Evolutionary conservation across 2,329 filamentous ascomycete genomes (phyloP).

Genomic region (Ophiocordyceps australis): DNA sequence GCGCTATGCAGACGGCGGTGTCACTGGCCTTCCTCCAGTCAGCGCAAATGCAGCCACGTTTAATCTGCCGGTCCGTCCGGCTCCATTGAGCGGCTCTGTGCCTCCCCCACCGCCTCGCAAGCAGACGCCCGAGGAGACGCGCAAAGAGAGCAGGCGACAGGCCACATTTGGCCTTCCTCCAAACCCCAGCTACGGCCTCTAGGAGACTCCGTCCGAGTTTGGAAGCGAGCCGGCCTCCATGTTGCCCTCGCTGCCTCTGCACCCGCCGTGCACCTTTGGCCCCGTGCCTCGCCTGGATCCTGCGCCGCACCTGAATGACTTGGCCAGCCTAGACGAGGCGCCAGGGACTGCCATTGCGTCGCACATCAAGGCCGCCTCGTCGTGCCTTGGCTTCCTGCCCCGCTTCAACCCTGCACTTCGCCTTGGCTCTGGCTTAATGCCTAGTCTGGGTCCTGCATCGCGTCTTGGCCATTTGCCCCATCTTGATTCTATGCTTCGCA

Average conservation of each 20-base stretch:
- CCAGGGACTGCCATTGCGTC: too few relatives aligned
- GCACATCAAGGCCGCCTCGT: too few relatives aligned
- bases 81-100: slow-evolving; percentile 37
- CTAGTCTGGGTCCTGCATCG: too few relatives aligned
- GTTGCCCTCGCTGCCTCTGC: not conserved
- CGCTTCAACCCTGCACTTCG: too few relatives aligned
- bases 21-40: slow-evolving; percentile 17
- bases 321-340: too few relatives aligned
- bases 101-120: slow-evolving; percentile 43
- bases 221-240: not conserved
- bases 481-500: too few relatives aligned
- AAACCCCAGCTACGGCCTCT: slow-evolving; percentile 19
- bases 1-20: slow-evolving; percentile 17
- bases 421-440: too few relatives aligned
- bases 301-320: too few relatives aligned
- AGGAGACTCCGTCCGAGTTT: slow-evolving; percentile 2
- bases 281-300: slow-evolving; percentile 1
- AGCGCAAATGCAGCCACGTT: slow-evolving; percentile 33
- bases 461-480: too few relatives aligned
- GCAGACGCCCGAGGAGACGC: slow-evolving; percentile 33
- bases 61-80: slow-evolving; percentile 45
- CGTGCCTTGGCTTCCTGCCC: too few relatives aligned
- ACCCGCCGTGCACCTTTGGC: not conserved
- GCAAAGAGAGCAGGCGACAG: slow-evolving; percentile 32
- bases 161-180: slow-evolving; percentile 31